A percentile compares a stretch with the other conserved stretches of the same genome.
Conservation (phyloP, 1,284 basidiomycete genomes). For the Coriolopsis trogii region DNA sequence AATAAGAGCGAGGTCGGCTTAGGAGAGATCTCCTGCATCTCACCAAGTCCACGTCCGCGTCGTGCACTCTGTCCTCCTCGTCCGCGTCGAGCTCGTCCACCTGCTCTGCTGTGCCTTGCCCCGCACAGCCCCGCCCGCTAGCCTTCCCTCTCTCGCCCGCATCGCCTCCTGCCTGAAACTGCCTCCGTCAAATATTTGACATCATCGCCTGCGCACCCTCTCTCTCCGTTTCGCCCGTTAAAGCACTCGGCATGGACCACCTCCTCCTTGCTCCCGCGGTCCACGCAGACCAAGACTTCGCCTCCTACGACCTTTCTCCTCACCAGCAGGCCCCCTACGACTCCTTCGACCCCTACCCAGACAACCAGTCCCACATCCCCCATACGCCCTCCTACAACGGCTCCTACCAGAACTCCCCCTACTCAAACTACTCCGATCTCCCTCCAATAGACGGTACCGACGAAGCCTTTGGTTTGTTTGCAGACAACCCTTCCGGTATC, state of each 20-base stretch:
- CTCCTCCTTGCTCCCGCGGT: constrained; percentile 29
- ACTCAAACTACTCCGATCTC: constrained; percentile 66
- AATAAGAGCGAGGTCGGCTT: constrained; percentile 20
- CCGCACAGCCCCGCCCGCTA: constrained; percentile 18
- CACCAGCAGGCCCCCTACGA: constrained; percentile 37
- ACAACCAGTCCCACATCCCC: constrained; percentile 38
- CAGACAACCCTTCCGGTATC: constrained; percentile 40
- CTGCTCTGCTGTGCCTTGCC: constrained; percentile 12
- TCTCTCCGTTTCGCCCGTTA: constrained; percentile 26
- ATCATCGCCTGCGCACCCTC: constrained; percentile 28
- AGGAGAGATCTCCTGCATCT: constrained; percentile 1
- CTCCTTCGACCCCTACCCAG: constrained; percentile 37
- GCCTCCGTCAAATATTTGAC: constrained; percentile 31
- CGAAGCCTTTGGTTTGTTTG: constrained; percentile 44
- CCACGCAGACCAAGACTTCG: constrained; percentile 30
- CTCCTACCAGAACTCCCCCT: constrained; percentile 68
- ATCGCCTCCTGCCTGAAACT: constrained; percentile 23
- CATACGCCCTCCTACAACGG: constrained; percentile 57
- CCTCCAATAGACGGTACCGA: constrained; percentile 51
- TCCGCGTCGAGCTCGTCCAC: constrained; percentile 1
- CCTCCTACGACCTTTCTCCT: constrained; percentile 30
- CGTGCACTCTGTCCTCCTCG: not conserved
- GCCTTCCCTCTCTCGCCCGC: constrained; percentile 5
- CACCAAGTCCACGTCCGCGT: constrained; percentile 8
- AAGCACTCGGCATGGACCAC: constrained; percentile 30